Base-by-base conservation (phyloP, 495 filamentous ascomycete genomes). In the Tuber umbilicatum region DNA sequence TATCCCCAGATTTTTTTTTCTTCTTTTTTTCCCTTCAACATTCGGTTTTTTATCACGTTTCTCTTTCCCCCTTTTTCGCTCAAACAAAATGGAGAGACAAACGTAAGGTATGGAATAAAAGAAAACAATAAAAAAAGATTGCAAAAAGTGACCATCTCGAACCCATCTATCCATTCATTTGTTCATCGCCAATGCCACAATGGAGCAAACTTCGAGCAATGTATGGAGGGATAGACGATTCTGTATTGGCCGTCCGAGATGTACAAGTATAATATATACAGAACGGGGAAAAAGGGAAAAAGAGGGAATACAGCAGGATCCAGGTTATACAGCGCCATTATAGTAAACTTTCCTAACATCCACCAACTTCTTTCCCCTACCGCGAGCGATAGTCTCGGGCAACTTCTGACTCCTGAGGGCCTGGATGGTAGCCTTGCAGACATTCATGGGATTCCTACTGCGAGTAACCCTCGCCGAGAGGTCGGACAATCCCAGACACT, bases 261-360 rank as follows among this genome's bases (percentile, higher is more conserved):
- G 19, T 64, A 35, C 27, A 64, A 35, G 3, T 17, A 35, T 17
- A 64, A 35, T 64, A 64, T 64, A 64, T 16, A 35, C 27, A 64
- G 27, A 64, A 64, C 17, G 16, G 3, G 4, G 10, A 60, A 31
- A 14, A 14, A 35, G 35, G 39, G 39, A 17, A 17, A 35, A 17
- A 19, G 5, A 0, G 14, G 55, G n/a, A 3, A 2, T 0, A 31
- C n/a, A 17, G n/a, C n/a, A 31, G 27, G 55, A 14, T 35, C 19
- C 12, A 17, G 31, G 27, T 35, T 86, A 87, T 80, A 89, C 86
- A 82, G 87, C 87, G 17, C 94, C 94, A 27, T 91, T 93, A 85
- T 97, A 98, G 85, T 99, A 99, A 81, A 98, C 95, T 86, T 94
- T 97, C 81, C 95, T 87, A 69, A 94, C 91, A 86, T 99, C 95